Conservation (phyloP, 441 rosid species). For the Brassica hybrid region DNA sequence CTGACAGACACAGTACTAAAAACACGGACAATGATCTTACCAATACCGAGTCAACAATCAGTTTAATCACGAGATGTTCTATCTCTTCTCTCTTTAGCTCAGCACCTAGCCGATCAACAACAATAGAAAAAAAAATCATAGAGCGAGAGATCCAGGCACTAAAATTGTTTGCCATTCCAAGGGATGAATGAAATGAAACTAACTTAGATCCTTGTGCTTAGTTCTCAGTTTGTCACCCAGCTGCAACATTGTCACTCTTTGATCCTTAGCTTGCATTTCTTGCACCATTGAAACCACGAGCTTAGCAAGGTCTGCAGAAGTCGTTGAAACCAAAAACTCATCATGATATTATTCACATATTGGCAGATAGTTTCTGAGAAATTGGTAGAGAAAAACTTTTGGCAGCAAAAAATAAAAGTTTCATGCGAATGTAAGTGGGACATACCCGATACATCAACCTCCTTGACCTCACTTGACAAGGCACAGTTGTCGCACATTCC, state of each 20-base stretch:
- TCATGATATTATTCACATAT: not conserved
- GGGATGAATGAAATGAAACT: constrained; percentile 14
- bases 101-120: constrained; percentile 51
- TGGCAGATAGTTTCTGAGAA: not conserved
- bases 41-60: constrained; percentile 74
- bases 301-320: constrained; percentile 66
- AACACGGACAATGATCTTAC: constrained; percentile 50
- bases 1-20: too few relatives aligned
- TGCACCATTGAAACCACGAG: constrained; percentile 76
- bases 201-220: constrained; percentile 82
- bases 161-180: not conserved
- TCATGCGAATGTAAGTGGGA: constrained; percentile 21
- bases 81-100: constrained; percentile 75
- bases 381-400: not conserved
- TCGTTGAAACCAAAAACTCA: not conserved
- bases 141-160: constrained; percentile 2
- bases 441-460: constrained; percentile 81
- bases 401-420: constrained; percentile 2
- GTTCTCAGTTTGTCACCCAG: constrained; percentile 85
- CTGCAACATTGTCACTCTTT: constrained; percentile 87
- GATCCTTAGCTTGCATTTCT: constrained; percentile 72
- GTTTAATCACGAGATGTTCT: constrained; percentile 77
- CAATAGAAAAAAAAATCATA: not conserved
- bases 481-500: constrained; percentile 98
- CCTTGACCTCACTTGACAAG: constrained; percentile 66